phyloP scores from a whole-genome alignment of 2,329 filamentous ascomycete genomes.

The Fonsecaea pugnacius region DNA sequence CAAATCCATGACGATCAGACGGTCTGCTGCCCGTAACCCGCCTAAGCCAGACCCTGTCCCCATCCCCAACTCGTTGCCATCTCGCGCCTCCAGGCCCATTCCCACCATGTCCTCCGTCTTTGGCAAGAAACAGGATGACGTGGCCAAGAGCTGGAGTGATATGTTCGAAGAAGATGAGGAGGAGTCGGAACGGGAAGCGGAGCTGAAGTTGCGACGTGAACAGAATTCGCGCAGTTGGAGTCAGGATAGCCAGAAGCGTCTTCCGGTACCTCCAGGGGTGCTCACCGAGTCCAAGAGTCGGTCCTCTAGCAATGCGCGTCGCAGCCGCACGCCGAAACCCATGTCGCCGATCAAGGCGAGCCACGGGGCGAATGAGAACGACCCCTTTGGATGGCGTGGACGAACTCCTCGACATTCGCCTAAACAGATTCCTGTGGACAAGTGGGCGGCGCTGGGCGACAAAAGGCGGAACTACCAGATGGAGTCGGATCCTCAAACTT shows the following conservation, averaged over 20 bases:
- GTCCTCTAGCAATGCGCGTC: slow-evolving; percentile 56
- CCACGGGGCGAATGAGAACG: slow-evolving; percentile 70
- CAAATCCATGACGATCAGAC: slow-evolving; percentile 67
- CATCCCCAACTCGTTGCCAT: slow-evolving; percentile 77
- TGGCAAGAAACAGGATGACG: slow-evolving; percentile 74
- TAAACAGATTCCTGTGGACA: slow-evolving; percentile 63
- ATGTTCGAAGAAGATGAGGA: slow-evolving; percentile 95
- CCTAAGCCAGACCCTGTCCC: slow-evolving; percentile 67
- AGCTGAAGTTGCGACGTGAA: slow-evolving; percentile 62
- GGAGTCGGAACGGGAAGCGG: slow-evolving; percentile 66
- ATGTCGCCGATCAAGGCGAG: slow-evolving; percentile 68
- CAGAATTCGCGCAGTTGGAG: slow-evolving; percentile 79
- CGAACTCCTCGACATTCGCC: slow-evolving; percentile 67
- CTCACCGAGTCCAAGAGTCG: slow-evolving; percentile 61
- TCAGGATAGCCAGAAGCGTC: slow-evolving; percentile 67
- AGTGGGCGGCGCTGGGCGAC: slow-evolving; percentile 87
- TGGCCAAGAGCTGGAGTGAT: slow-evolving; percentile 99
- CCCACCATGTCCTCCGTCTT: slow-evolving; percentile 80
- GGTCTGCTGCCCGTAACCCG: slow-evolving; percentile 44
- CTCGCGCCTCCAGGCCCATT: slow-evolving; percentile 64
- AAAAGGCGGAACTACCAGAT: slow-evolving; percentile 71
- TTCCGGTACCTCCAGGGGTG: slow-evolving; percentile 55
- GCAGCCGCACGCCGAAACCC: slow-evolving; percentile 58
- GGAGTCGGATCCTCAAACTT: slow-evolving; percentile 58
- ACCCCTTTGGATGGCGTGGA: slow-evolving; percentile 45